These are phyloP conservation scores for Smallanthus sonchifolius DNA, from an alignment of 129 eudicot species.

Conservation along the genomic window DNA sequence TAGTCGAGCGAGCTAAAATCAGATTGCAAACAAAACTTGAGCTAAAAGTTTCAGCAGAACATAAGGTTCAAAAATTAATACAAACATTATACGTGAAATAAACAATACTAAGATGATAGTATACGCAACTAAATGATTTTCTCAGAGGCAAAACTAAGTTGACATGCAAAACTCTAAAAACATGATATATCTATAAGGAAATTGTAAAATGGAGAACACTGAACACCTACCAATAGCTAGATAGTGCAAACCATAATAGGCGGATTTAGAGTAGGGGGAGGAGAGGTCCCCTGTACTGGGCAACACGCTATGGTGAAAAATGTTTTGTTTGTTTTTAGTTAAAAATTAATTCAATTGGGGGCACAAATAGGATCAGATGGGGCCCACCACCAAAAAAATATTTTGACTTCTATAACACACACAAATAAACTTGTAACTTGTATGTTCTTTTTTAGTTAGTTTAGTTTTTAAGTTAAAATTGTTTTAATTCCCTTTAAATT, in stretches of 20 bases:
- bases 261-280: too few species aligned
- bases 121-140: neutral
- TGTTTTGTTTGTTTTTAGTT: too few species aligned
- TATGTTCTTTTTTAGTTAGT: too few species aligned
- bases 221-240: neutral
- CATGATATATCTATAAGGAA: neutral
- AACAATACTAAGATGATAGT: neutral
- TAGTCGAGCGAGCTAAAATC: neutral
- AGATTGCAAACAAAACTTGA: neutral
- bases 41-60: neutral
- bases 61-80: neutral
- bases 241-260: neutral
- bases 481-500: too few species aligned
- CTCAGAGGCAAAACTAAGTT: neutral
- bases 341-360: too few species aligned
- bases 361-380: too few species aligned
- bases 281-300: too few species aligned
- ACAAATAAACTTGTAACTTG: too few species aligned
- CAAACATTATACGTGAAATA: neutral
- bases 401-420: too few species aligned
- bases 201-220: neutral
- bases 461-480: too few species aligned
- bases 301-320: too few species aligned
- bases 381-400: too few species aligned
- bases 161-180: constrained; percentile 1